These are phyloP conservation scores for Tetracladium marchalianum DNA, from an alignment of 495 filamentous ascomycete genomes.

Conservation along the genomic window DNA sequence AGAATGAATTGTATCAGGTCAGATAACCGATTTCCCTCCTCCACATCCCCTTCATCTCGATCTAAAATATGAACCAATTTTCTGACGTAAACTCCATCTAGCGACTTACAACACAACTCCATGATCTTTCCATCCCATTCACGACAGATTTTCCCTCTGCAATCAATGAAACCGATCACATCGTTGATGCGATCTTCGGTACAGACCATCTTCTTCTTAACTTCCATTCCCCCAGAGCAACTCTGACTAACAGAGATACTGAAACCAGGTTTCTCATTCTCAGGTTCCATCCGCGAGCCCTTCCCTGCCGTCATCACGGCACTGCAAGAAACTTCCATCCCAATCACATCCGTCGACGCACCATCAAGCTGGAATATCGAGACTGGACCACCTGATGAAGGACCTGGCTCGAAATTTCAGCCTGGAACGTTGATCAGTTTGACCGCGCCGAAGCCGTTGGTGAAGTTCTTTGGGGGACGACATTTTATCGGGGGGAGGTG, in stretches of 20 bases:
- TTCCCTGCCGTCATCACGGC: conserved; percentile 73
- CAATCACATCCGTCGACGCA: conserved; percentile 82
- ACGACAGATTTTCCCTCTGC: conserved; percentile 66
- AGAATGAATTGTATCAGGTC: conserved; percentile 84
- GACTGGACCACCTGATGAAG: conserved; percentile 64
- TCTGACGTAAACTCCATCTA: conserved; percentile 20
- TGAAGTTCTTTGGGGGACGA: conserved; percentile 69
- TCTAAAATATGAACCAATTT: not conserved
- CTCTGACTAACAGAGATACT: conserved; percentile 4
- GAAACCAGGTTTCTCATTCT: conserved; percentile 75
- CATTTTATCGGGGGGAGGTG: conserved; percentile 83
- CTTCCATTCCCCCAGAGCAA: not conserved
- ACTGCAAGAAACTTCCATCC: conserved; percentile 58
- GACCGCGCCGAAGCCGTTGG: conserved; percentile 91
- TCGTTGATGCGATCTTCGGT: conserved; percentile 94
- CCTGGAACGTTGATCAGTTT: conserved; percentile 74
- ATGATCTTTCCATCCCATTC: conserved; percentile 75
- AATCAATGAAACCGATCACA: conserved; percentile 57
- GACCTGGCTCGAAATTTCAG: conserved; percentile 70
- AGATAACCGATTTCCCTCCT: conserved; percentile 6
- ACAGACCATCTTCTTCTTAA: conserved; percentile 10
- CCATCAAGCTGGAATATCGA: conserved; percentile 93
- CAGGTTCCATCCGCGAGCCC: conserved; percentile 82
- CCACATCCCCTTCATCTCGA: not conserved
- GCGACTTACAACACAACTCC: conserved; percentile 75